Percentiles rank a stretch among this genome's conserved stretches.
Evolutionary conservation across 805 yeast species (phyloP).

Genomic region (Wickerhamomyces chambardii): DNA sequence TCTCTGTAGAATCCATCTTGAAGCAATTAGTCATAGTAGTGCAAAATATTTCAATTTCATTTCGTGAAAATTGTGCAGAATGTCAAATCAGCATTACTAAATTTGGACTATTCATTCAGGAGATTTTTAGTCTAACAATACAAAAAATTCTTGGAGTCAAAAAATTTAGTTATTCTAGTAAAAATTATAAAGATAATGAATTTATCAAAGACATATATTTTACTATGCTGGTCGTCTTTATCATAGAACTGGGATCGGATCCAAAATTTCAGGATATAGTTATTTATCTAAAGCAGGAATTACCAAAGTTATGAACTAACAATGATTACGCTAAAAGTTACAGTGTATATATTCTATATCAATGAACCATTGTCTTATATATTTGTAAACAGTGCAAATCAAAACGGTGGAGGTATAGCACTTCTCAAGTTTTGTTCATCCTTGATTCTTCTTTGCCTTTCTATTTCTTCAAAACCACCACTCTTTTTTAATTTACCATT

Average conservation of each 20-base stretch:
- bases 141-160: no score
- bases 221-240: no score
- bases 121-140: neutral
- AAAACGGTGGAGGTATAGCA: slow-evolving; percentile 24
- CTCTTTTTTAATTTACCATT: slow-evolving; percentile 67
- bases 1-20: slow-evolving; percentile 8
- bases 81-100: neutral
- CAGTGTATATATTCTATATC: no score
- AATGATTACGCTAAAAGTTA: no score
- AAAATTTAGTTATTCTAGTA: no score
- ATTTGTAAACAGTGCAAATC: neutral
- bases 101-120: slow-evolving; percentile 1
- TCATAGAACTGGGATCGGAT: no score
- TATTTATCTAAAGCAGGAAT: no score
- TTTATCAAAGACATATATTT: no score
- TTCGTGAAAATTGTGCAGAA: slow-evolving; percentile 4
- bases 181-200: no score
- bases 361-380: no score
- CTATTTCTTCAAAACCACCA: slow-evolving; percentile 88
- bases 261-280: no score
- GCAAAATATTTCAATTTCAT: slow-evolving; percentile 12
- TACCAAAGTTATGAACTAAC: no score
- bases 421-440: slow-evolving; percentile 65
- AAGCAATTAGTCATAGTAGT: slow-evolving; percentile 10
- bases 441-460: slow-evolving; percentile 53